Percentiles rank a stretch among this genome's conserved stretches.
phyloP scores from a whole-genome alignment of 306 rosid species.

The Alnus glutinosa region DNA sequence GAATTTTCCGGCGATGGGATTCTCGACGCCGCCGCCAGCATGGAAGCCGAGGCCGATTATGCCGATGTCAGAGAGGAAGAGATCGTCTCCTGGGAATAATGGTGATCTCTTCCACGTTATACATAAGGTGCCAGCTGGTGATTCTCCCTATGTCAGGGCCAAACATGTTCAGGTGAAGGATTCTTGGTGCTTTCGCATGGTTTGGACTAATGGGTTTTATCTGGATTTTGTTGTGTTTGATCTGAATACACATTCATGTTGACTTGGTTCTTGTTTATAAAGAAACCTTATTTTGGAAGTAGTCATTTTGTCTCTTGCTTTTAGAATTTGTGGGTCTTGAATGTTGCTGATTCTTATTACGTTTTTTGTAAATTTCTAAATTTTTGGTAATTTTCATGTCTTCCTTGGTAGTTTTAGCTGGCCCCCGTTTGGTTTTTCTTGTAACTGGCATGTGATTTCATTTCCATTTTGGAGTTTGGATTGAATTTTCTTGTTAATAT shows the following conservation, averaged over 20 bases:
- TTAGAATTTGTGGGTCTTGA: background rate
- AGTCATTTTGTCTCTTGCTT: background rate
- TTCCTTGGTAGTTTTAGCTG: background rate
- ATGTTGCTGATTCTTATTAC: background rate
- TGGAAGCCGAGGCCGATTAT: conserved; percentile 39
- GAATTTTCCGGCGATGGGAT: conserved; percentile 46
- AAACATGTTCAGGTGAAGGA: conserved; percentile 85
- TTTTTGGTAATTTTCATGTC: background rate
- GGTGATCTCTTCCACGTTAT: conserved; percentile 61
- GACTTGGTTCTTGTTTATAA: background rate
- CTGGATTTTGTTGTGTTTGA: background rate
- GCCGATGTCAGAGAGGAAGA: conserved; percentile 61
- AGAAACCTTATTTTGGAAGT: background rate
- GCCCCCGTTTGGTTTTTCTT: background rate
- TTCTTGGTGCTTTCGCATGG: no score
- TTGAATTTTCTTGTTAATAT: background rate
- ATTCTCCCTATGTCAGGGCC: conserved; percentile 91
- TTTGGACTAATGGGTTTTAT: no score
- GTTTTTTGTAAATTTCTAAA: background rate
- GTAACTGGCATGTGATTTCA: background rate
- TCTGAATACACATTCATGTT: background rate
- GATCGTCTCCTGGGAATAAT: conserved; percentile 41
- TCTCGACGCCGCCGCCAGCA: conserved; percentile 58
- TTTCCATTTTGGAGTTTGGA: background rate
- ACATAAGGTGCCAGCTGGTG: conserved; percentile 89